These are phyloP conservation scores for Talaromyces funiculosus DNA, from an alignment of 2,329 filamentous ascomycete species.

Conservation along the genomic window DNA sequence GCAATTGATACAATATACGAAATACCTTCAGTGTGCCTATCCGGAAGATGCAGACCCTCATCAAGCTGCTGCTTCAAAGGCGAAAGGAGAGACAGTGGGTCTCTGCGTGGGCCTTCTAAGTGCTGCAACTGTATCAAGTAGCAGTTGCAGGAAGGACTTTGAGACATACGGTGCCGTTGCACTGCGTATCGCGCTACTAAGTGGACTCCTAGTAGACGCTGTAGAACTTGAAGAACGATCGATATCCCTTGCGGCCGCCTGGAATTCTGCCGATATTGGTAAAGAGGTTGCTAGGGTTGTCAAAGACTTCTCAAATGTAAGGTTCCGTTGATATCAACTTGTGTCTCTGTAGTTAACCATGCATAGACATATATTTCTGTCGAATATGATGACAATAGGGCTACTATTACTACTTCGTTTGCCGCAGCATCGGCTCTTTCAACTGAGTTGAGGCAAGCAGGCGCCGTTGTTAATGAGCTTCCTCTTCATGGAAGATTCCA, in stretches of 20 bases:
- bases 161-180: background rate
- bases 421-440: background rate
- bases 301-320: background rate
- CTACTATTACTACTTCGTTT: background rate
- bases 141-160: background rate
- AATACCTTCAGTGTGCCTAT: background rate
- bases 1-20: background rate
- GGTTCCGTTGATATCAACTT: background rate
- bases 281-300: background rate
- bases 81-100: background rate
- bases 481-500: background rate
- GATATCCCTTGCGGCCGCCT: background rate
- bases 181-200: background rate
- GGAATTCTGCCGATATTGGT: background rate
- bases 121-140: background rate
- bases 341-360: background rate
- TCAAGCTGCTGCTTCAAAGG: background rate
- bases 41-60: background rate
- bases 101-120: background rate
- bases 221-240: background rate
- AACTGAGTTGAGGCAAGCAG: background rate
- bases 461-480: background rate
- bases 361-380: background rate
- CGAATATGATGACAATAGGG: background rate
- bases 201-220: background rate